phyloP scores from a whole-genome alignment of 2,329 filamentous ascomycete genomes.

The Pseudogymnoascus sp. region DNA sequence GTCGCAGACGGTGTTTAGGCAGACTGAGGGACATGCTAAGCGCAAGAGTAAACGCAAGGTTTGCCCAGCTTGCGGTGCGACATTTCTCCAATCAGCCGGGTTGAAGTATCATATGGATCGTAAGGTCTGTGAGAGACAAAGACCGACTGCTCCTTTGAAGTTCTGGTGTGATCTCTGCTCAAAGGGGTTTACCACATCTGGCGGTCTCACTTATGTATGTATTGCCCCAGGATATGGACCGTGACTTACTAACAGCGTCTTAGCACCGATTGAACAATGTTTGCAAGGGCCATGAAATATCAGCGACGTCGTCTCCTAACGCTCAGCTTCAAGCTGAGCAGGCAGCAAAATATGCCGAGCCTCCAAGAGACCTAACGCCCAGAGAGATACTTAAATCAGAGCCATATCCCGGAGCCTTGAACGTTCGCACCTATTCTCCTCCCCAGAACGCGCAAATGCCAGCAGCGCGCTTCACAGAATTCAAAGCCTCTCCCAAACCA shows the following conservation, averaged over 20 bases:
- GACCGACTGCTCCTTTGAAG: not conserved
- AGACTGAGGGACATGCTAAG: not conserved
- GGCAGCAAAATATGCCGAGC: not conserved
- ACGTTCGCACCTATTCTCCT: not conserved
- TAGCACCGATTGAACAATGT: conserved; percentile 2
- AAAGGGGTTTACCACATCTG: not conserved
- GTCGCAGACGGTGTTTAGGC: not conserved
- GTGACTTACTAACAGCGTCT: not conserved
- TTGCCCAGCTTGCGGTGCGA: not conserved
- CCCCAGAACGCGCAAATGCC: not conserved
- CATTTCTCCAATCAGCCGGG: not conserved
- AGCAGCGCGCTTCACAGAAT: not conserved
- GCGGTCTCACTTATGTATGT: not conserved
- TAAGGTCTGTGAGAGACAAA: conserved; percentile 3
- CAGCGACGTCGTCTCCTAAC: not conserved
- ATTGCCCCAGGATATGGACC: not conserved
- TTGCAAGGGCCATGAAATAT: not conserved
- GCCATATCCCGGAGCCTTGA: not conserved
- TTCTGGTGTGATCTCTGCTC: not conserved
- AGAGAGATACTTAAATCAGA: not conserved
- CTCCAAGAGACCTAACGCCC: not conserved
- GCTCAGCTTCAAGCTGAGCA: not conserved
- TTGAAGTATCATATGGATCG: conserved; percentile 4
- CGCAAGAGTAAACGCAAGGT: not conserved
- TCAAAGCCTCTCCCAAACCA: not conserved